A percentile compares a stretch with the other conserved stretches of the same genome.
Evolutionary conservation across 2,329 filamentous ascomycete genomes (phyloP).

Genomic region (Exserohilum rostratum): DNA sequence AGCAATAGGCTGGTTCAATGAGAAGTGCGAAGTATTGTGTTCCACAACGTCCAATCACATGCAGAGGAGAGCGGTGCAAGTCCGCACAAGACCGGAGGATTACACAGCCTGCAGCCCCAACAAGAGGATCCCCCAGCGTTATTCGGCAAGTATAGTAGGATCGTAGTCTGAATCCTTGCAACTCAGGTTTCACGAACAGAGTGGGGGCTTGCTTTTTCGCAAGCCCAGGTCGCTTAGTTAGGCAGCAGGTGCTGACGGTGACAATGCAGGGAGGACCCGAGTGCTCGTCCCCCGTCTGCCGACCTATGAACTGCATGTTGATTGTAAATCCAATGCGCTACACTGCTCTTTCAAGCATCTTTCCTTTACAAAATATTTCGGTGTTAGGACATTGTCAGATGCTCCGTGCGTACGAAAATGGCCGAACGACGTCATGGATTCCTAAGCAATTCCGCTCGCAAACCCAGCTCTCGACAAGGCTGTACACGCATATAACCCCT

Average conservation of each 20-base stretch:
- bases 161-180: too few relatives aligned
- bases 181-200: too few relatives aligned
- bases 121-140: background rate
- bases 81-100: background rate
- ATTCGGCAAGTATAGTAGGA: background rate
- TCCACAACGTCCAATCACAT: background rate
- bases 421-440: slow-evolving; percentile 20
- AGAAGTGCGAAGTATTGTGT: background rate
- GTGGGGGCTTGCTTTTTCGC: too few relatives aligned
- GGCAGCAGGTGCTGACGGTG: background rate
- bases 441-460: slow-evolving; percentile 10
- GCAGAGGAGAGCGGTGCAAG: background rate
- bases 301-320: background rate
- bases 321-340: background rate
- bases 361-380: background rate
- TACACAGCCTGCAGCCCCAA: background rate
- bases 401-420: background rate
- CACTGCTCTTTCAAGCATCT: background rate
- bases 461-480: slow-evolving; percentile 3
- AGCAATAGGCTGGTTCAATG: too few relatives aligned
- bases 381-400: background rate
- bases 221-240: too few relatives aligned
- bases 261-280: too few relatives aligned
- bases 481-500: slow-evolving; percentile 33
- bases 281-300: too few relatives aligned